Evolutionary conservation across 257 asterid genomes (phyloP).

Genomic region (Nicotiana noctiflora): DNA sequence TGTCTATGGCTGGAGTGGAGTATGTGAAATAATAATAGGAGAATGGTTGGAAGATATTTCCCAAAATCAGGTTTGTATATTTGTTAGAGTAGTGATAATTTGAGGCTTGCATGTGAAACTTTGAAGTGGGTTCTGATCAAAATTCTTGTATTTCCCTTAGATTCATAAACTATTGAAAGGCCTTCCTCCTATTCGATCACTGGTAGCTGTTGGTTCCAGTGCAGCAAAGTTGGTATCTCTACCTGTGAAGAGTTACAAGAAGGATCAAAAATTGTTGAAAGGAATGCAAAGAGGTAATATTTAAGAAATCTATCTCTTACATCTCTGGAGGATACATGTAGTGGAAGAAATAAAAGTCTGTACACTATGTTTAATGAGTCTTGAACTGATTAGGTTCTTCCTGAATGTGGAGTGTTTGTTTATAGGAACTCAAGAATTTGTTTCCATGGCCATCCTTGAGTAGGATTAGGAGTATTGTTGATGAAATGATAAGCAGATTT

Average conservation of each 20-base stretch:
- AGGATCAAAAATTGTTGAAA: slow-evolving; percentile 77
- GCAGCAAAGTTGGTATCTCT: slow-evolving; percentile 88
- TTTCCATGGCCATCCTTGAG: too few species aligned
- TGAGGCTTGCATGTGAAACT: slow-evolving; percentile 16
- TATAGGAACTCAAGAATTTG: background rate
- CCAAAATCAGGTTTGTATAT: slow-evolving; percentile 69
- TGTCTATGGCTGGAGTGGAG: slow-evolving; percentile 79
- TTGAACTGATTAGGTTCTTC: slow-evolving; percentile 6
- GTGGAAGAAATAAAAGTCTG: background rate
- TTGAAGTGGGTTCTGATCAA: slow-evolving; percentile 6
- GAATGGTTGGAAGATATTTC: slow-evolving; percentile 99
- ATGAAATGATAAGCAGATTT: too few species aligned
- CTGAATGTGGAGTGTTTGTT: background rate
- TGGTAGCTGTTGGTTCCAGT: slow-evolving; percentile 95
- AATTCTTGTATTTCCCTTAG: slow-evolving; percentile 25
- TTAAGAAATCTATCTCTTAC: slow-evolving; percentile 5
- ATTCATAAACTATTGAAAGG: slow-evolving; percentile 88
- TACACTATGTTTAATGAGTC: background rate
- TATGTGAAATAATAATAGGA: slow-evolving; percentile 71
- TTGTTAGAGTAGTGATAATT: background rate
- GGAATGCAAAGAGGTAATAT: slow-evolving; percentile 95
- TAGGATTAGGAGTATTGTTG: too few species aligned
- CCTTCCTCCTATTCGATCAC: slow-evolving; percentile 89
- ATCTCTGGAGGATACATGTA: background rate
- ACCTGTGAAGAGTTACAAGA: slow-evolving; percentile 79